Conservation (phyloP, 1,284 basidiomycete genomes). For the Sporisorium graminicola region DNA sequence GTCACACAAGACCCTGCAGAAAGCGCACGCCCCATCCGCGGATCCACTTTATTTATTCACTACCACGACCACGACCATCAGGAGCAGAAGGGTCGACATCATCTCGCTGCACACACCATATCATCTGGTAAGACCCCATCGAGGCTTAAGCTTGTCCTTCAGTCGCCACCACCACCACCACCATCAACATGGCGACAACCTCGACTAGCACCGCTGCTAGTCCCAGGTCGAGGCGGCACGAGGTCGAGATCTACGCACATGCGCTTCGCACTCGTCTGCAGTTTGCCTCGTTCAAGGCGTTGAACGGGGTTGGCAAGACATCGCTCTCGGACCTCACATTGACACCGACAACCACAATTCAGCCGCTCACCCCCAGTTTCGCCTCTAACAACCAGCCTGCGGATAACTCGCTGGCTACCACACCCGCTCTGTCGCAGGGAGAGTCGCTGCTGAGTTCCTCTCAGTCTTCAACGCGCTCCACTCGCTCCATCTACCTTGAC, state of each 20-base stretch:
- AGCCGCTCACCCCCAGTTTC: constrained; percentile 29
- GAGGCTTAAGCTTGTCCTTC: not conserved
- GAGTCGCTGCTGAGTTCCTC: constrained; percentile 34
- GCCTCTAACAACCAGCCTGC: constrained; percentile 18
- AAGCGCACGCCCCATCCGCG: not conserved
- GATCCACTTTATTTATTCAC: not conserved
- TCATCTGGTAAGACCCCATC: not conserved
- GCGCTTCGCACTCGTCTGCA: constrained; percentile 48
- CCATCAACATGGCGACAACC: constrained; percentile 6
- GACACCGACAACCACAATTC: not conserved
- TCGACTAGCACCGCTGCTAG: constrained; percentile 4
- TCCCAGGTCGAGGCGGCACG: constrained; percentile 18
- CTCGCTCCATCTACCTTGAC: constrained; percentile 41
- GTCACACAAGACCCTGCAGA: constrained; percentile 1
- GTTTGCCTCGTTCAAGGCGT: constrained; percentile 47
- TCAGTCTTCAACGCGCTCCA: constrained; percentile 31
- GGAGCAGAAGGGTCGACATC: not conserved
- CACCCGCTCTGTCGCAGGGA: constrained; percentile 36
- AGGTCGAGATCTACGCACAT: constrained; percentile 50
- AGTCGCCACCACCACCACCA: constrained; percentile 7
- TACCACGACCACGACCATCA: not conserved
- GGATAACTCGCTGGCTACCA: constrained; percentile 13
- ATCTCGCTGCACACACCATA: not conserved
- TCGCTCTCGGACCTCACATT: constrained; percentile 33
- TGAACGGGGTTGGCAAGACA: constrained; percentile 35